A percentile compares a stretch with the other conserved stretches of the same genome.
Conservation (phyloP, 1,139 yeast species). For the Yarrowia galli region DNA sequence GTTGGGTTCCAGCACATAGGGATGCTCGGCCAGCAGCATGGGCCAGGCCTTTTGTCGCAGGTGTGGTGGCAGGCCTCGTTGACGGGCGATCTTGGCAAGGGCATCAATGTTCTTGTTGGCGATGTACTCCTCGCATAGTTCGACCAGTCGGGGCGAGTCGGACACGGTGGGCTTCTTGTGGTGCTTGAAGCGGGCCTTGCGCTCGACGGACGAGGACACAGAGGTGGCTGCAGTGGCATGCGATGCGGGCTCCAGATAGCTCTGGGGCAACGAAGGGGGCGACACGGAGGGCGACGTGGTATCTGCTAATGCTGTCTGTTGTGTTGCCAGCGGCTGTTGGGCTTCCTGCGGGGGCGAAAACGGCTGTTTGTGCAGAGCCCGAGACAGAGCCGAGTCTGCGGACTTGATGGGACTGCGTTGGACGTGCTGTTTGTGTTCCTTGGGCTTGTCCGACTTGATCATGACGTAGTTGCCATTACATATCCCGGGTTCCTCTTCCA, state of each 20-base stretch:
- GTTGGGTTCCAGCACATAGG: constrained; percentile 79
- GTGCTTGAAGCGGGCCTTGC: constrained; percentile 49
- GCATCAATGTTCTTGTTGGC: constrained; percentile 66
- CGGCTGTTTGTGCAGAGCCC: constrained; percentile 36
- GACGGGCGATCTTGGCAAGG: constrained; percentile 80
- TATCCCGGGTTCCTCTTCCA: constrained; percentile 38
- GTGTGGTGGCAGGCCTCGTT: constrained; percentile 84
- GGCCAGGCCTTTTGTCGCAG: constrained; percentile 88
- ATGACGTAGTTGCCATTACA: constrained; percentile 38
- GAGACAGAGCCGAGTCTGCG: constrained; percentile 34
- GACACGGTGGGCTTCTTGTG: constrained; percentile 51
- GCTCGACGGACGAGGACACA: constrained; percentile 30
- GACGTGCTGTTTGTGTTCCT: constrained; percentile 21
- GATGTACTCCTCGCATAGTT: constrained; percentile 54
- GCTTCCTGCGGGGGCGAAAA: constrained; percentile 34
- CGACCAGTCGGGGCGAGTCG: constrained; percentile 50
- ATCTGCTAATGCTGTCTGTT: constrained; percentile 14
- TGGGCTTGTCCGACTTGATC: constrained; percentile 37
- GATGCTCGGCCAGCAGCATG: constrained; percentile 76
- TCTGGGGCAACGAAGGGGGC: constrained; percentile 37
- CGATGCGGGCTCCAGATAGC: constrained; percentile 27
- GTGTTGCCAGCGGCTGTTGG: constrained; percentile 19
- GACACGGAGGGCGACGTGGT: constrained; percentile 28
- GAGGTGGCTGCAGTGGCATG: constrained; percentile 22
- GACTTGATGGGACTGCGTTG: constrained; percentile 36